Base-by-base conservation (phyloP, 208 protist species). In the Crithidia sp. region DNA sequence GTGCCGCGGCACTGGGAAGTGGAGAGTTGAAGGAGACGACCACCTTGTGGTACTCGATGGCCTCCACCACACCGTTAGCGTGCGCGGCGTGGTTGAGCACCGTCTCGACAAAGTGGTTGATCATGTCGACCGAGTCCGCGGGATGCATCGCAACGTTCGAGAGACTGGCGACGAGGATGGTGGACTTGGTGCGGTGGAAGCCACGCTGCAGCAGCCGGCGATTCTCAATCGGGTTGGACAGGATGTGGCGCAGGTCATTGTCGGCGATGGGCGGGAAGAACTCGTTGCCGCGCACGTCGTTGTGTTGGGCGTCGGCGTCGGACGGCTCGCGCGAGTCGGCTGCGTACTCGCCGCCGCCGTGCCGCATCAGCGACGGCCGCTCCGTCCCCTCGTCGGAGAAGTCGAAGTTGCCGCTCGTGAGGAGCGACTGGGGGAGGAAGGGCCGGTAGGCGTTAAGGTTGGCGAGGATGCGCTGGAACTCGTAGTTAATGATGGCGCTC, bases 11-110 rank as follows among this genome's bases (percentile, higher is more conserved):
- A 86, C 76, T 17, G 83, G 72, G 62, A 80, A 84, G 56, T 91
- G 86, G 86, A 16, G 79, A 86, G 65, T 91, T 91, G 63, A 88
- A 91, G 57, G 77, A 84, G 13, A 86, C 63, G 17, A 82, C 61
- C 0, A 91, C 65, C 19, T 68, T 81, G 37, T 81, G 76, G 39
- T 76, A 77, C 57, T 83, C 83, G 40, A 91, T 81, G 16, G 77
- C 76, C 56, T 91, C 86, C 7, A 83, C 81, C 10, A 91, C 83
- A 50, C 86, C 86, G 64, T 82, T 85, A 7, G 66, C 61, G 52
- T 19, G 41, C 36, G 49, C 50, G 19, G 70, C 83, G 58, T 84
- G 64, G 39, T 77, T 67, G 52, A 88, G 72, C 43, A 84, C 77
- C 13, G 69, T 67, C 49, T 67, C 55, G 12, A 88, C 75, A 67